Evolutionary conservation across 2,329 filamentous ascomycete species (phyloP).

Genomic region (Diplodia scrobiculata): DNA sequence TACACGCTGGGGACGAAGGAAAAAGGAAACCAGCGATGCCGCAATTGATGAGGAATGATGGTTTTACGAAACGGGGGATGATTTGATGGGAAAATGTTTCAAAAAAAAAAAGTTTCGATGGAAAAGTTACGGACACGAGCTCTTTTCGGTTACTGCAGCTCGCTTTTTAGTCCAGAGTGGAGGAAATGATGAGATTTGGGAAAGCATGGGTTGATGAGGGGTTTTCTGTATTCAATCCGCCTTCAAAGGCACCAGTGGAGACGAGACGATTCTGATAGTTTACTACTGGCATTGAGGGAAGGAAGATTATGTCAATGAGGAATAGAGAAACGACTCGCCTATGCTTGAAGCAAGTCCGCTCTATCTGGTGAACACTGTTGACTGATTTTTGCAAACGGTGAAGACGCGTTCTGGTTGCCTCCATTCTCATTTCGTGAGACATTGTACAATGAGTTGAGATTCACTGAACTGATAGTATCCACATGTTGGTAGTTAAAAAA

Average conservation of each 20-base stretch:
- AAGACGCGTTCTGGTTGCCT: background rate
- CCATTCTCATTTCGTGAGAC: background rate
- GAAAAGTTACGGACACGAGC: conserved; percentile 22
- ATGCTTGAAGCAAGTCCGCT: background rate
- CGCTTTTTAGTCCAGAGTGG: background rate
- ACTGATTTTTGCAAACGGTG: background rate
- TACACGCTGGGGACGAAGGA: conserved; percentile 1
- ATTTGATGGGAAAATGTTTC: background rate
- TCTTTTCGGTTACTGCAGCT: background rate
- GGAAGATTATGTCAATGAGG: background rate
- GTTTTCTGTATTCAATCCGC: background rate
- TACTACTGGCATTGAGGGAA: background rate
- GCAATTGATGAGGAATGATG: conserved; percentile 8
- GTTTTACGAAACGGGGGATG: conserved; percentile 3
- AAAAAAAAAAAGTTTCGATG: background rate
- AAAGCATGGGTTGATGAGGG: background rate
- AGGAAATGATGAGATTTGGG: background rate
- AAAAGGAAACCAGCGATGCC: conserved; percentile 17
- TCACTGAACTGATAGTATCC: too few species aligned
- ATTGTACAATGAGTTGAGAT: too few species aligned
- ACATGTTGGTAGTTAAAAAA: too few species aligned
- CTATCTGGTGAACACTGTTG: background rate
- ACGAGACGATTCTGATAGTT: background rate
- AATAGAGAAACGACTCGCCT: background rate
- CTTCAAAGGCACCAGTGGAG: background rate